Evolutionary conservation across 2,329 filamentous ascomycete species (phyloP), one percentile per base, ranked within the genome.

Genomic region (Colletotrichum navitas): DNA sequence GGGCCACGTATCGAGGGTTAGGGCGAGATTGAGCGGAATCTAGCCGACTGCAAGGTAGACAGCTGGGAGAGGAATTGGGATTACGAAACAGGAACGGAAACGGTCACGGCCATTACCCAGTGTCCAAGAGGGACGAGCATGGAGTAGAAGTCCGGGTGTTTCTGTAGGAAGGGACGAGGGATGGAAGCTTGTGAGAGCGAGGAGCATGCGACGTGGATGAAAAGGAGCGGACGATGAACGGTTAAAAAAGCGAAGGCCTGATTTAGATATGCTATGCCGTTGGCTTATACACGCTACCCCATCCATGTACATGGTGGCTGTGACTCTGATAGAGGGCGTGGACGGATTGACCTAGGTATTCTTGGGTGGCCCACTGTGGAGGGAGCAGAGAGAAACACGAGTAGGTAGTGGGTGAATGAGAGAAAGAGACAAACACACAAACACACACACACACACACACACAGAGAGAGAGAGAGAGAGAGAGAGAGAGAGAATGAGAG

Each of bases 21-120:
- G 66, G 55, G 51, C 34, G 51, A 71, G 24, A 66, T 62, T 45
- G 66, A 52, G 66, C 67, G 70, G 61, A 63, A 55, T 62, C 66
- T 71, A 71, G 65, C 69, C 69, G 65, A 51, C 47, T 65, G 45
- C 49, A 58, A 72, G 66, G 56, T 66, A 61, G 61, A 72, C 66
- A 71, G 66, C 52, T 26, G 52, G 49, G 66, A 66, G 24, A 34
- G 58, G 62, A 71, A 72, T 66, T 56, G 61, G 62, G 69, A 69
- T 73, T 71, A 69, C 69, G 58, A 66, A 68, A 73, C 72, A 68
- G 72, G 58, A 73, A 64, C 69, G 29, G 72, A 67, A 73, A 72
- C 72, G 63, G 69, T 72, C 72, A 72, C 63, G 64, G 72, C 69
- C 72, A 73, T 73, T 68, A 73, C 69, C 72, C 64, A 73, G 69